A percentile compares a stretch with the other conserved stretches of the same genome.
Evolutionary conservation across 2,329 filamentous ascomycete species (phyloP).

Genomic region (Penicillium sp.): DNA sequence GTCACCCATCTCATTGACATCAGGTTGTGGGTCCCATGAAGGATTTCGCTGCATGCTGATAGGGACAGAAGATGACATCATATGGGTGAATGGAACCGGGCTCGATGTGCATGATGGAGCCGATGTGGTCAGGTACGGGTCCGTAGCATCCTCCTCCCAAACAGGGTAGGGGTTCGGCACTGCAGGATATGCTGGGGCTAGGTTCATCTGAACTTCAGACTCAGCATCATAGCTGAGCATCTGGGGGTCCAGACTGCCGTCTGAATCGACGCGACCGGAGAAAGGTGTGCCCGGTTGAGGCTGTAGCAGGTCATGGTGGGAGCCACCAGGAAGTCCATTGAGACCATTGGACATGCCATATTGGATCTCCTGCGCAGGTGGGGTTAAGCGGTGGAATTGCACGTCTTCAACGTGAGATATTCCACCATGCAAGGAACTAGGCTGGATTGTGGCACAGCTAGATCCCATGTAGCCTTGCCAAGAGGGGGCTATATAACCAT

Average conservation of each 20-base stretch:
- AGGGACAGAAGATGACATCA: constrained; percentile 1
- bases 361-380: constrained; percentile 28
- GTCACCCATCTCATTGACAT: background rate
- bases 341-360: constrained; percentile 37
- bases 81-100: constrained; percentile 6
- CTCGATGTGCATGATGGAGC: constrained; percentile 2
- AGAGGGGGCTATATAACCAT: constrained; percentile 44
- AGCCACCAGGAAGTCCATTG: constrained; percentile 44
- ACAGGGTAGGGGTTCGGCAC: constrained; percentile 4
- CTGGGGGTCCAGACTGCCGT: constrained; percentile 43
- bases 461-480: constrained; percentile 56
- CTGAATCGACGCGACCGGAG: constrained; percentile 24
- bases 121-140: background rate
- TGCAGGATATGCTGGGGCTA: background rate
- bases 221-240: constrained; percentile 35
- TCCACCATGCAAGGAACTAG: constrained; percentile 27
- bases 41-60: constrained; percentile 13
- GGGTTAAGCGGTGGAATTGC: constrained; percentile 38
- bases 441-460: constrained; percentile 50
- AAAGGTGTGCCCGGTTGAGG: constrained; percentile 28
- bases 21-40: constrained; percentile 11
- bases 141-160: constrained; percentile 3
- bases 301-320: constrained; percentile 46
- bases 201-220: constrained; percentile 8
- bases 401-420: constrained; percentile 45